A percentile compares a stretch with the other conserved stretches of the same genome.
phyloP scores from a whole-genome alignment of 768 basidiomycete species.

The Mycena indigotica region DNA sequence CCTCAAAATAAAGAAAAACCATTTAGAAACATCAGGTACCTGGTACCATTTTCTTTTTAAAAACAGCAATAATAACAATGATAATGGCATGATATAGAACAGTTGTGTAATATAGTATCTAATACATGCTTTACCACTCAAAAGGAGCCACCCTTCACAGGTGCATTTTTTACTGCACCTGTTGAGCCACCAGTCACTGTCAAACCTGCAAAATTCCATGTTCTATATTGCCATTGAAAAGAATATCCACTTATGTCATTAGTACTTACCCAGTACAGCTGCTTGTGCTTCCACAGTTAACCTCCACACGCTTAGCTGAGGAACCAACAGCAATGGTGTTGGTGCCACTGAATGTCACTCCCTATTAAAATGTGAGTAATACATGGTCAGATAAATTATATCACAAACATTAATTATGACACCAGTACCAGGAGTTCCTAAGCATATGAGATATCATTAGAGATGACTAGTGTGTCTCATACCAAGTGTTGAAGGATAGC shows the following conservation, averaged over 20 bases:
- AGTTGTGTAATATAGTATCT: too few species aligned
- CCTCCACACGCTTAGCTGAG: slow-evolving; percentile 22
- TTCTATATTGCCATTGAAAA: background rate
- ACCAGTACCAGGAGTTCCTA: slow-evolving; percentile 24
- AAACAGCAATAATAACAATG: too few species aligned
- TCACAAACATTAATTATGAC: slow-evolving; percentile 23
- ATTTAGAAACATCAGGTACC: too few species aligned
- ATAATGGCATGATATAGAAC: too few species aligned
- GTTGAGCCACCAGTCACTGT: slow-evolving; percentile 22
- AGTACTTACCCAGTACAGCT: slow-evolving; percentile 21
- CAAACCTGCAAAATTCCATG: slow-evolving; percentile 24
- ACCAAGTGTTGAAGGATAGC: slow-evolving; percentile 23
- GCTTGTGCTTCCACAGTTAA: slow-evolving; percentile 24
- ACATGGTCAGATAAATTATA: too few species aligned
- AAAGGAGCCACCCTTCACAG: slow-evolving; percentile 23
- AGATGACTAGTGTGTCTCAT: background rate
- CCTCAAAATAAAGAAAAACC: too few species aligned
- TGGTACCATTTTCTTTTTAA: too few species aligned
- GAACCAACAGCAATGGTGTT: slow-evolving; percentile 24
- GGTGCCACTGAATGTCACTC: slow-evolving; percentile 22
- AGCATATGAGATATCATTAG: background rate
- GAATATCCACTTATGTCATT: background rate
- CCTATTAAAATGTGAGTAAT: background rate
- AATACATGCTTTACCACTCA: slow-evolving; percentile 8
- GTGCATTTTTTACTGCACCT: slow-evolving; percentile 24